Evolutionary conservation across 2,329 filamentous ascomycete species (phyloP), one percentile per base, ranked within the genome.

Genomic region (Beauveria rudraprayagi): DNA sequence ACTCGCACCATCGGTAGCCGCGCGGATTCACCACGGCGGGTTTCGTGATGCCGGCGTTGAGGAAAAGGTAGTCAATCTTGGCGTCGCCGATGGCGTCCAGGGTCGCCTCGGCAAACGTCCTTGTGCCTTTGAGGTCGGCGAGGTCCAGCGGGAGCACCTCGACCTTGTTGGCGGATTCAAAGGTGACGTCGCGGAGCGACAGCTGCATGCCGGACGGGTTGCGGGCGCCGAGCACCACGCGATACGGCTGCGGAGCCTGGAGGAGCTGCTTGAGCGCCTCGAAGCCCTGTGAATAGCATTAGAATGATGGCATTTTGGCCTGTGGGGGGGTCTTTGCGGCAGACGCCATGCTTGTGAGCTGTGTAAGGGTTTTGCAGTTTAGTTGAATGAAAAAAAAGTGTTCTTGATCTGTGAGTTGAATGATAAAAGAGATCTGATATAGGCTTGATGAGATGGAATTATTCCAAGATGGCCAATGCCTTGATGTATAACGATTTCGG

Each of bases 211-310:
- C 67, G 24, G 71, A 64, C 0, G 72, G 71, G 67, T 81, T 77
- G n/a, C 80, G 72, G 3, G 77, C 80, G 10, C 80, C 80, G 10
- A 83, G 71, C 50, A 83, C 77, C 65, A 82, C 70, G 17, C 68
- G 75, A 69, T 81, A 80, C 0, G 79, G 72, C 64, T 80, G 75
- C 0, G 72, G 61, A 52, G 78, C 73, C 17, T 70, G 65, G 8
- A 82, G 75, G 28, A 83, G 75, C 65, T 82, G 78, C 65, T 80
- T 80, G 58, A 82, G 71, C n/a, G 75, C 73, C 65, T 83, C 80
- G 58, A 83, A 78, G 14, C 80, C 80, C 80, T 83, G 55, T 14
- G 11, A 19, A 28, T 3, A 30, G 19, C 1, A 22, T 60, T 54
- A 51, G 60, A 51, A 11, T 34, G 16, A 47, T 28, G 30, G 9